Conservation (phyloP, 306 rosid genomes). For the Cucurbita ficifolia region DNA sequence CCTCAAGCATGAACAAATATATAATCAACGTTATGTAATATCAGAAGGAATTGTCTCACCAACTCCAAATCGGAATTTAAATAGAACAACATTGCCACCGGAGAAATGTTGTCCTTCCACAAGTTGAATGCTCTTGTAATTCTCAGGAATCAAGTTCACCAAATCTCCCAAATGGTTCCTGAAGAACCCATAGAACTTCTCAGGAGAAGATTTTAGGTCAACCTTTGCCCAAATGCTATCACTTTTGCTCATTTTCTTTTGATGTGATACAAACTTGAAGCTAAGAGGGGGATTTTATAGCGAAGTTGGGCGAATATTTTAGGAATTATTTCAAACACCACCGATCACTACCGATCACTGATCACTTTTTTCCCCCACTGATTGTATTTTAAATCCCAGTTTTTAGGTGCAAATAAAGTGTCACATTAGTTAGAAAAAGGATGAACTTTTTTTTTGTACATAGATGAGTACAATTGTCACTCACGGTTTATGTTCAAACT, state of each 20-base stretch:
- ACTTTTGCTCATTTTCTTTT: not conserved
- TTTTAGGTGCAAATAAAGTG: too few species aligned
- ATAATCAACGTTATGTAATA: too few species aligned
- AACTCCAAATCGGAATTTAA: too few species aligned
- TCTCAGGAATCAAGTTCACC: constrained; percentile 9
- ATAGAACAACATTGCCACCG: not conserved
- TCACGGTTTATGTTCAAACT: too few species aligned
- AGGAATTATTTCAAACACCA: not conserved
- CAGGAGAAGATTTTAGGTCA: constrained; percentile 5
- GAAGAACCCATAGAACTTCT: constrained; percentile 12
- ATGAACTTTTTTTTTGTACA: too few species aligned
- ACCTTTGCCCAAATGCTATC: constrained; percentile 9
- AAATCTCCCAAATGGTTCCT: constrained; percentile 9
- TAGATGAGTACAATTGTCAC: too few species aligned
- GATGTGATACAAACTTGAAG: not conserved
- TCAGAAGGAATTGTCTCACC: too few species aligned
- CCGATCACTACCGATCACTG: too few species aligned
- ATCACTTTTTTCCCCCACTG: not conserved
- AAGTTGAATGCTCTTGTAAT: constrained; percentile 3
- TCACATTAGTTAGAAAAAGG: too few species aligned
- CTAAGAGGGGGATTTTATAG: not conserved
- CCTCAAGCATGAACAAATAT: too few species aligned
- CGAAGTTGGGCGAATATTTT: not conserved
- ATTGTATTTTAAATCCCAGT: too few species aligned
- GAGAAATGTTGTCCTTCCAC: not conserved